These are phyloP conservation scores for Ascochyta viciae-villosae DNA, from an alignment of 2,329 filamentous ascomycete genomes.

Conservation along the genomic window DNA sequence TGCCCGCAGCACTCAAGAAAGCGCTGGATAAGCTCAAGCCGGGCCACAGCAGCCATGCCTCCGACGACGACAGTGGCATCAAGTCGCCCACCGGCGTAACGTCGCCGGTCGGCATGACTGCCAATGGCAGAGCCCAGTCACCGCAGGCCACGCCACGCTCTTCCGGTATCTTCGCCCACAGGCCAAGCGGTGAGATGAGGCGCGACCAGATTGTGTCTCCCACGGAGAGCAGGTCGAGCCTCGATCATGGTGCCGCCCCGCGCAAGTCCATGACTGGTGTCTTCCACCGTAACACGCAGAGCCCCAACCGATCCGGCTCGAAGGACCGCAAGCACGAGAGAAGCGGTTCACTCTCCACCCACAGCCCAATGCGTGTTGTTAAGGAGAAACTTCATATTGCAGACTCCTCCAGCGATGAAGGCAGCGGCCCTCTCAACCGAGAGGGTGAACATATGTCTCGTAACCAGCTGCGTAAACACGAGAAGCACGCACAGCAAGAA, in stretches of 20 bases:
- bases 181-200: constrained; percentile 45
- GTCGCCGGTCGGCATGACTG: constrained; percentile 28
- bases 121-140: constrained; percentile 36
- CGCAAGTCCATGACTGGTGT: constrained; percentile 42
- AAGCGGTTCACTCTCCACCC: constrained; percentile 36
- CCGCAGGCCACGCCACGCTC: constrained; percentile 37
- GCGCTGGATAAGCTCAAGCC: constrained; percentile 54
- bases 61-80: constrained; percentile 44
- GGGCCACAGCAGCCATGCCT: constrained; percentile 39
- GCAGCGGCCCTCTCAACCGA: constrained; percentile 53
- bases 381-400: constrained; percentile 51
- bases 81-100: constrained; percentile 35
- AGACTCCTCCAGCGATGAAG: constrained; percentile 41
- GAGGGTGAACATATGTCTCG: constrained; percentile 59
- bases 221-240: constrained; percentile 40
- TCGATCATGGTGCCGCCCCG: constrained; percentile 32
- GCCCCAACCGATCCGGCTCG: constrained; percentile 38
- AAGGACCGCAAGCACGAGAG: constrained; percentile 30
- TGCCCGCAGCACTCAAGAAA: constrained; percentile 54
- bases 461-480: constrained; percentile 58
- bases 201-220: constrained; percentile 39
- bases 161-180: constrained; percentile 37
- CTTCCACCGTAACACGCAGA: constrained; percentile 47
- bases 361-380: constrained; percentile 50
- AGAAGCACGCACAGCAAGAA: constrained; percentile 55